Percentiles rank a stretch among this genome's conserved stretches.
These are phyloP conservation scores for Calamus simplicifolius DNA, from an alignment of 176 grass and related monocot genomes.

Conservation along the genomic window DNA sequence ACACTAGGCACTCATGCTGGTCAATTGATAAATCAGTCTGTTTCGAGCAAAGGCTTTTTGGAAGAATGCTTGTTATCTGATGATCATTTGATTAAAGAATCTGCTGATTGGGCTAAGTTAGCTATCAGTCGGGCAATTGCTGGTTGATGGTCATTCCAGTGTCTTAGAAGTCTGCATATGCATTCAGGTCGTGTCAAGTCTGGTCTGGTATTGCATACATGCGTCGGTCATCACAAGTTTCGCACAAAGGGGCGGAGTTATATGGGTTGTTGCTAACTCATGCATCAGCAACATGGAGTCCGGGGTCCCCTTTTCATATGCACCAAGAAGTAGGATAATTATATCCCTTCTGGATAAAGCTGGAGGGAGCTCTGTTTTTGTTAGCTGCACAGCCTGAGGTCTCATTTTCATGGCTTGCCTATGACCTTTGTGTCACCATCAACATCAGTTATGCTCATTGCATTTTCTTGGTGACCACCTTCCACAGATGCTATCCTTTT, in stretches of 20 bases:
- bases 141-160: constrained; percentile 1
- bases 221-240: constrained; percentile 15
- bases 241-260: constrained; percentile 8
- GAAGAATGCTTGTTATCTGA: constrained; percentile 13
- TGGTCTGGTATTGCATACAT: constrained; percentile 11
- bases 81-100: constrained; percentile 9
- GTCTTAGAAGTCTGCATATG: constrained; percentile 14
- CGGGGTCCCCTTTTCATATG: background rate
- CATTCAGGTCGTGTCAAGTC: constrained; percentile 17
- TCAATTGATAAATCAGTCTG: constrained; percentile 1
- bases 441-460: no score
- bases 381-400: background rate
- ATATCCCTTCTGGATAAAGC: background rate
- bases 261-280: constrained; percentile 1
- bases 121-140: no score
- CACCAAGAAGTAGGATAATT: background rate
- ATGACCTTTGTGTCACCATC: no score
- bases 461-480: no score
- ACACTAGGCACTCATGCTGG: constrained; percentile 2
- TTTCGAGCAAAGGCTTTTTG: constrained; percentile 6
- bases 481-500: background rate
- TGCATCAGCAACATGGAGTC: constrained; percentile 1
- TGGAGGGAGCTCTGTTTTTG: background rate
- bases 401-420: background rate
- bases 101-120: constrained; percentile 15